phyloP scores from a whole-genome alignment of 2,329 filamentous ascomycete species.

The Aspergillus caelatus region DNA sequence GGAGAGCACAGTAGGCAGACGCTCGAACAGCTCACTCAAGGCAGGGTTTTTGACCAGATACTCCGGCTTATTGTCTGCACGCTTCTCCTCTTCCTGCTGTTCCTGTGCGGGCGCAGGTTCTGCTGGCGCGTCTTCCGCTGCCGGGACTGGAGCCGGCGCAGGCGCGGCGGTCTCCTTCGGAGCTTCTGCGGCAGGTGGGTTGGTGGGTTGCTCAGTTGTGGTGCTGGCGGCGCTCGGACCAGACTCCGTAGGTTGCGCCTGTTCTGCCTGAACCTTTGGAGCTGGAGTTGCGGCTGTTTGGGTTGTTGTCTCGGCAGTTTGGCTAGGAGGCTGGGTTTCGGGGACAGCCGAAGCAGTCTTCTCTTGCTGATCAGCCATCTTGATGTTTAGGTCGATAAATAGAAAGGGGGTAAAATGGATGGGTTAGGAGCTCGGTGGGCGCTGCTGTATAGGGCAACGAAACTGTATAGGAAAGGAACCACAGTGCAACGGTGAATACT shows the following conservation, averaged over 20 bases:
- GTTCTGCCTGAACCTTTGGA: slow-evolving; percentile 8
- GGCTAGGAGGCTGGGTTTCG: slow-evolving; percentile 7
- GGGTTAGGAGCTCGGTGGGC: not conserved
- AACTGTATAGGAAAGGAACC: not conserved
- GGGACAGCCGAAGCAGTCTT: slow-evolving; percentile 6
- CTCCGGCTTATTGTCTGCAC: slow-evolving; percentile 23
- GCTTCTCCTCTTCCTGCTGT: slow-evolving; percentile 30
- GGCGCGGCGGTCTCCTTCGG: slow-evolving; percentile 11
- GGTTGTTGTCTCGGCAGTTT: not conserved
- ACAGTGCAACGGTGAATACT: not conserved
- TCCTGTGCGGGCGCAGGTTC: slow-evolving; percentile 9
- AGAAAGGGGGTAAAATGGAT: slow-evolving; percentile 1
- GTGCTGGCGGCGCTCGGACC: slow-evolving; percentile 7
- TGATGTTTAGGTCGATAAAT: not conserved
- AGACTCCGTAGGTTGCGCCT: slow-evolving; percentile 12
- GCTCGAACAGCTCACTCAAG: slow-evolving; percentile 60
- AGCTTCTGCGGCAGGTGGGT: not conserved
- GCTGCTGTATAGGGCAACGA: not conserved
- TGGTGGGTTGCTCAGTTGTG: slow-evolving; percentile 8
- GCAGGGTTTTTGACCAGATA: slow-evolving; percentile 43
- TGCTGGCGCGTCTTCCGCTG: not conserved
- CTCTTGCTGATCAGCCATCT: slow-evolving; percentile 11
- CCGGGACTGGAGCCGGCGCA: slow-evolving; percentile 3
- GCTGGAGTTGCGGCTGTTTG: slow-evolving; percentile 6
- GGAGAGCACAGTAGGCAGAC: slow-evolving; percentile 61